phyloP scores from a whole-genome alignment of 169 alveolate genomes.

The Theileria orientalis region DNA sequence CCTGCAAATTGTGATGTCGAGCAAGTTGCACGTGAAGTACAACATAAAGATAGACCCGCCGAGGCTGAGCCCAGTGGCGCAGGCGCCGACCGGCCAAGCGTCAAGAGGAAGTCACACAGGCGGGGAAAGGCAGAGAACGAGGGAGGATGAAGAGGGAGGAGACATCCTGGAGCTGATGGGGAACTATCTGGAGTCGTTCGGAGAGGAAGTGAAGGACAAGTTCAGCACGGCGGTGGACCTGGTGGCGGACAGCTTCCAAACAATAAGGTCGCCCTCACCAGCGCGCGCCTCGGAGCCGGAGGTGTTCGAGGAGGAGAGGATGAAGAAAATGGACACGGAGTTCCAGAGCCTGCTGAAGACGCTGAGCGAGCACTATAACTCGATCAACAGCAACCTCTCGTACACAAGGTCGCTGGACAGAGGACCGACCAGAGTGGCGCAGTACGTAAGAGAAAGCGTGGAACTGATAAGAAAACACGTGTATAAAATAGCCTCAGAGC shows the following conservation, averaged over 20 bases:
- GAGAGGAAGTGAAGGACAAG: not conserved
- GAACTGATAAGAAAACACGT: not conserved
- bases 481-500: not conserved
- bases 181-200: not conserved
- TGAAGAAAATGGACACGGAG: no score
- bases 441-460: not conserved
- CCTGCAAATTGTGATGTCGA: conserved; percentile 3
- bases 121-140: no score
- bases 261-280: no score
- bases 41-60: conserved; percentile 5
- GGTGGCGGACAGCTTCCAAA: not conserved
- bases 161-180: conserved; percentile 14
- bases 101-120: no score
- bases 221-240: not conserved
- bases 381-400: no score
- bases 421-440: not conserved
- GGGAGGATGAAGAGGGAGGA: not conserved
- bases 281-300: no score
- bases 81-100: no score
- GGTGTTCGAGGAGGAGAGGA: no score
- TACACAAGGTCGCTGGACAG: no score
- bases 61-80: not conserved
- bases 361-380: no score
- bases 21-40: conserved; percentile 6
- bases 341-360: no score